Percentiles rank a stretch among this genome's conserved stretches.
Conservation (phyloP, 257 asterid species). For the Solanum habrochaites region DNA sequence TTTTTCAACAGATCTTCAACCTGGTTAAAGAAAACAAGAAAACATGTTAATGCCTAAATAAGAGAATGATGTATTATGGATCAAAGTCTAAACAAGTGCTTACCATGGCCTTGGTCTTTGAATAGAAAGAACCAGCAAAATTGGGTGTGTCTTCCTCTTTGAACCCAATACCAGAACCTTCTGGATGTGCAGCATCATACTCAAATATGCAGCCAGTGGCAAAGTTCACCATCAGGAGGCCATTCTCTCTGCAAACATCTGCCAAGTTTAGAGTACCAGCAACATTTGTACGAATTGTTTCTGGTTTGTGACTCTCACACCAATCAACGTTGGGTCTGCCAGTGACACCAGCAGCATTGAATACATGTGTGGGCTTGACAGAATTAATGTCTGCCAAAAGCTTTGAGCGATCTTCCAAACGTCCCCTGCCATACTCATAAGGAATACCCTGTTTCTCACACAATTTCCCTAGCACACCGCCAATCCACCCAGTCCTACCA, state of each 20-base stretch:
- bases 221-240: conserved; percentile 8
- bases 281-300: conserved; percentile 14
- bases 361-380: conserved; percentile 13
- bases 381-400: conserved; percentile 6
- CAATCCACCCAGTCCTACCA: conserved; percentile 15
- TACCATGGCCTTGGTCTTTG: conserved; percentile 20
- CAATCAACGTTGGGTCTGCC: conserved; percentile 18
- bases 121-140: conserved; percentile 14
- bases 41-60: not conserved
- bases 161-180: conserved; percentile 14
- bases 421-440: conserved; percentile 9
- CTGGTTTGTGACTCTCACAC: conserved; percentile 16
- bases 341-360: conserved; percentile 16
- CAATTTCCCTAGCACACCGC: conserved; percentile 11
- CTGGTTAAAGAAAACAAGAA: not conserved
- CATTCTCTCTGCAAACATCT: conserved; percentile 11
- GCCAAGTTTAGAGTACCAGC: conserved; percentile 9
- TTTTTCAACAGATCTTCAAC: conserved; percentile 8
- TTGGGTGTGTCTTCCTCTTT: conserved; percentile 13
- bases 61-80: not conserved
- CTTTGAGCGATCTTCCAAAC: conserved; percentile 8
- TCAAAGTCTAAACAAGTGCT: not conserved
- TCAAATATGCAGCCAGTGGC: conserved; percentile 17
- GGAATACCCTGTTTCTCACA: conserved; percentile 11
- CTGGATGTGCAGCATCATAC: conserved; percentile 5